Base-by-base conservation (phyloP, 805 yeast species). In the Hanseniaspora thailandica region DNA sequence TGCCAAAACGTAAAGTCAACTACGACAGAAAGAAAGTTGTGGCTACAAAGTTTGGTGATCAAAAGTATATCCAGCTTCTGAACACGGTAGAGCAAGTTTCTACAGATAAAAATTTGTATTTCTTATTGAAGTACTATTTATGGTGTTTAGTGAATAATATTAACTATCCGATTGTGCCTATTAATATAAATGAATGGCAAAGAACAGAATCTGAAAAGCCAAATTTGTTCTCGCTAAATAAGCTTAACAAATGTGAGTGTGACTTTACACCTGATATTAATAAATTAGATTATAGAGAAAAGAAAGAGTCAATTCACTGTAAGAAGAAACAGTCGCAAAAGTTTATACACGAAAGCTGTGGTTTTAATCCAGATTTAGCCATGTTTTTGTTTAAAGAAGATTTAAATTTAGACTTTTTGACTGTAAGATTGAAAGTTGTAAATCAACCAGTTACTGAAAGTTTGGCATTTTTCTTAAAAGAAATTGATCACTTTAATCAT, bases 131-230 rank as follows among this genome's bases (percentile, higher is more conserved):
- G 7, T 45, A 34, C 35, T 45, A 45, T 17, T 25, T 31, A 9
- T 45, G 49, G 49, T 45, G 49, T 26, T 12, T 34, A 13, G 36
- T 19, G 10, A 34, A 45, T 9, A 25, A 25, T n/a, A 45, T 36
- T 17, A 25, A 28, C 17, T 36, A 36, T 20, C 44, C 51, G 5
- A 30, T 36, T 2, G 23, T 47, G 20, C 51, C 51, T 6, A 17
- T 47, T 9, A 47, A 38, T 38, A 6, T 47, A 7, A 36, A 38
- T 12, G 44, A 47, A 15, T 47, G 51, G 51, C 19, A 12, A 31
- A 23, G 2, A 13, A 12, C 2, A 22, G n/a, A 28, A 17, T 26
- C 34, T 28, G 10, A 10, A 30, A 17, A 28, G 13, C 2, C 22
- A 3, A 33, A 13, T 12, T 22, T 33, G 13, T 20, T 45, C 15